Base-by-base conservation (phyloP, 768 basidiomycete genomes). In the Macrolepiota dolichaula region DNA sequence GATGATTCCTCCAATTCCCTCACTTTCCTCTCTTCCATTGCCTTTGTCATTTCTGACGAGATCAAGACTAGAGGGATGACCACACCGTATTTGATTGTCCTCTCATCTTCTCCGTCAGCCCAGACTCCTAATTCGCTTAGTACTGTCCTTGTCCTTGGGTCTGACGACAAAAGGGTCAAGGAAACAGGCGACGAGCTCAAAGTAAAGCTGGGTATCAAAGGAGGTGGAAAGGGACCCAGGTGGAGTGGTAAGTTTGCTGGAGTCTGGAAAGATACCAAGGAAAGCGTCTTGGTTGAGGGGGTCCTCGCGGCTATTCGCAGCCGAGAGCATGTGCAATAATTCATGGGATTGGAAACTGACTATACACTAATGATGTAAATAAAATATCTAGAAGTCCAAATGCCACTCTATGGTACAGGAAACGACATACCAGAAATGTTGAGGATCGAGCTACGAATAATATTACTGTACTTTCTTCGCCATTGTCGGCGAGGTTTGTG, bases 241-340 rank as follows among this genome's bases (percentile, higher is more conserved):
- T 92, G 91, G 87, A 91, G 90, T 63, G 91, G 91, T 10, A 88
- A 92, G 70, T 81, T 79, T 58, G 77, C 71, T 6, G 90, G 90
- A 0, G 80, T 85, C 13, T 89, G 87, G 87, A 81, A 80, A 66
- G 77, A 75, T 17, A 72, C 63, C 4, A 77, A 76, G 62, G 84
- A 87, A 64, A 73, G 72, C 25, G 66, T 62, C 9, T 50, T 65
- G 1, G 72, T 85, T 3, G 72, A 76, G 5, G 76, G 77, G 17
- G 62, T 83, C 13, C 70, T 85, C 22, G 64, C 59, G 56, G 50
- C 53, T 35, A 64, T 66, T 57, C 55, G 29, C 40, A 17, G 46
- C 5, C 29, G 55, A 62, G 37, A 25, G 40, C 27, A 40, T 44
- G 55, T 19, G 50, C 17, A 51, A 58, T 59, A 64, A 4, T 50